These are phyloP conservation scores for Calocybe indica DNA, from an alignment of 768 basidiomycete species.

Conservation along the genomic window DNA sequence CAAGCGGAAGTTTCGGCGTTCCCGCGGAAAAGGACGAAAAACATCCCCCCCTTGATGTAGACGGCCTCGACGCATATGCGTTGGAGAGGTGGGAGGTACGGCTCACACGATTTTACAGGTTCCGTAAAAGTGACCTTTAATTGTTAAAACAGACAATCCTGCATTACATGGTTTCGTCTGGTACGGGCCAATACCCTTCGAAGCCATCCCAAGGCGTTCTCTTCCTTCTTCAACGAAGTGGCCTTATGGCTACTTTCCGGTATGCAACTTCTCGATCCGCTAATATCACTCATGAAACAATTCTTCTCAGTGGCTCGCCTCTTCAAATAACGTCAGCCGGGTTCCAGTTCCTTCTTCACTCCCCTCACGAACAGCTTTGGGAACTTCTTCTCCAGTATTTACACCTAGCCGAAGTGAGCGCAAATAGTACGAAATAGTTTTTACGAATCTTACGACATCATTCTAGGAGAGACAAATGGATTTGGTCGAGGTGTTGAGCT, in stretches of 20 bases:
- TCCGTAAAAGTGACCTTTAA: not conserved
- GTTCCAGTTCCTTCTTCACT: conserved; percentile 94
- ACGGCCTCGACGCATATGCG: conserved; percentile 73
- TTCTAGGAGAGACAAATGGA: conserved; percentile 82
- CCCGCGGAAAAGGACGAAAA: conserved; percentile 65
- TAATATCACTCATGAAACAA: conserved; percentile 8
- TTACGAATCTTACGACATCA: conserved; percentile 10
- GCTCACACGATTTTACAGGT: conserved; percentile 1
- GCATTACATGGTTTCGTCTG: conserved; percentile 97
- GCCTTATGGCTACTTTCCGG: conserved; percentile 76
- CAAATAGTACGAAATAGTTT: not conserved
- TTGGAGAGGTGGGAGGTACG: conserved; percentile 87
- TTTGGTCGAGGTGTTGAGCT: conserved; percentile 86
- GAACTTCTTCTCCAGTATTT: conserved; percentile 89
- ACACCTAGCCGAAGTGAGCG: conserved; percentile 70
- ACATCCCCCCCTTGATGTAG: conserved; percentile 43
- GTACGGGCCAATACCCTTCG: conserved; percentile 65
- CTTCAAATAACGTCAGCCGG: conserved; percentile 88
- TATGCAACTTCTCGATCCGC: conserved; percentile 25
- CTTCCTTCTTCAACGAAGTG: conserved; percentile 75
- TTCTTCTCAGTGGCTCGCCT: conserved; percentile 38
- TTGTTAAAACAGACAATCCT: conserved; percentile 69
- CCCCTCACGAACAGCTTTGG: conserved; percentile 94
- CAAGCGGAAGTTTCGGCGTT: conserved; percentile 79
- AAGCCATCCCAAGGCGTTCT: conserved; percentile 82